Evolutionary conservation across 495 filamentous ascomycete genomes (phyloP), one percentile per base, ranked within the genome.

Genomic region (Xeromyces bisporus): DNA sequence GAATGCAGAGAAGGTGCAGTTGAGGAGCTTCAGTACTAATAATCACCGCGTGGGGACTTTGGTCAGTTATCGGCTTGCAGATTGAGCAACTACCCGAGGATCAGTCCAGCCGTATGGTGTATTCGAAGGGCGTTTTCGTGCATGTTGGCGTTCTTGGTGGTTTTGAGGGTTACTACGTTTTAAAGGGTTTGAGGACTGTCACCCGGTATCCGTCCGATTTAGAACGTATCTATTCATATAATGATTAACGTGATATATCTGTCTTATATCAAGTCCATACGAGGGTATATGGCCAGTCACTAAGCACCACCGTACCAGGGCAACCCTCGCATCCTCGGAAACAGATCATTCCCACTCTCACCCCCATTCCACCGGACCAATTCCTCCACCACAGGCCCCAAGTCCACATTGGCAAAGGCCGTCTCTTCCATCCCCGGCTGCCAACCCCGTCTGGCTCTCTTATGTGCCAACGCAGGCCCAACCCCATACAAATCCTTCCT

Each of bases 21-120:
- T 97, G 41, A 66, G 91, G 43, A 92, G 87, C 36, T 97, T 94
- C 55, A 93, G 85, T 52, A 97, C 89, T 4, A 82, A 75, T 36
- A 89, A 73, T 42, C 89, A 97, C 51, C 66, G 77, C 6, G 91
- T 97, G 2, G 91, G 93, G 48, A 96, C 89, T 3, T 50, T 93
- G 24, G 89, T 97, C 24, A 92, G 81, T 56, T 97, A 97, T 55
- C 69, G 82, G 47, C 39, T 61, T 35, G 53, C 58, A 1, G 60
- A 64, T 39, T 64, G 40, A 45, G 21, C 20, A 9, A 21, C n/a
- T n/a, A n/a, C n/a, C n/a, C n/a, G n/a, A n/a, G n/a, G n/a, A n/a
- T n/a, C n/a, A n/a, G n/a, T n/a, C n/a, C n/a, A n/a, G n/a, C n/a
- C n/a, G n/a, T n/a, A n/a, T n/a, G n/a, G n/a, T n/a, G n/a, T n/a